Conservation (phyloP, 306 rosid genomes). For the Carpinus viminea region DNA sequence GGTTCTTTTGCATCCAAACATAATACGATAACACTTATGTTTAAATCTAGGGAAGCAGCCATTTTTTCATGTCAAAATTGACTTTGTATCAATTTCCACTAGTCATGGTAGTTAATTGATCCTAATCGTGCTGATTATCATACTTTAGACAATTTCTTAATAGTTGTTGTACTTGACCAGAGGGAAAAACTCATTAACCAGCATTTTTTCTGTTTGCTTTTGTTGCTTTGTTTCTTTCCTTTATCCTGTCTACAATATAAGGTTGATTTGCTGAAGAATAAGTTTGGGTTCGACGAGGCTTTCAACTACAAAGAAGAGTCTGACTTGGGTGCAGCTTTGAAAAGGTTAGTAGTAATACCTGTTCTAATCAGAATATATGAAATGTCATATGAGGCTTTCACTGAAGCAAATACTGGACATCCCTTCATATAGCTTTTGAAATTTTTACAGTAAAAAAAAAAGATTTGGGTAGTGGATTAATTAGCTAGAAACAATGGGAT, state of each 20-base stretch:
- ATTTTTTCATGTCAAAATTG: not conserved
- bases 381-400: no score
- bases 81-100: not conserved
- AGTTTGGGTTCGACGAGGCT: constrained; percentile 33
- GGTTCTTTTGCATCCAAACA: not conserved
- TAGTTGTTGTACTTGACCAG: no score
- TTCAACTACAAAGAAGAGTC: constrained; percentile 43
- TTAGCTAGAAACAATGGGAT: not conserved
- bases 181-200: not conserved
- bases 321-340: constrained; percentile 30
- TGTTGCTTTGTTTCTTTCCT: not conserved
- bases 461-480: not conserved
- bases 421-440: no score
- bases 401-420: no score
- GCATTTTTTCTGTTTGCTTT: not conserved
- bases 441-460: not conserved
- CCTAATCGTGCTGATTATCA: no score
- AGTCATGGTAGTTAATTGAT: not conserved
- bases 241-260: not conserved
- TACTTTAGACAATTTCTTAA: no score
- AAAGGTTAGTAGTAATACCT: constrained; percentile 12
- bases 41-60: not conserved
- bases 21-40: not conserved
- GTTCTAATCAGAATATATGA: not conserved
- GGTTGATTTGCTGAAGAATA: constrained; percentile 39